Base-by-base conservation (phyloP, 2,329 filamentous ascomycete species). In the Apiospora phragmitis region DNA sequence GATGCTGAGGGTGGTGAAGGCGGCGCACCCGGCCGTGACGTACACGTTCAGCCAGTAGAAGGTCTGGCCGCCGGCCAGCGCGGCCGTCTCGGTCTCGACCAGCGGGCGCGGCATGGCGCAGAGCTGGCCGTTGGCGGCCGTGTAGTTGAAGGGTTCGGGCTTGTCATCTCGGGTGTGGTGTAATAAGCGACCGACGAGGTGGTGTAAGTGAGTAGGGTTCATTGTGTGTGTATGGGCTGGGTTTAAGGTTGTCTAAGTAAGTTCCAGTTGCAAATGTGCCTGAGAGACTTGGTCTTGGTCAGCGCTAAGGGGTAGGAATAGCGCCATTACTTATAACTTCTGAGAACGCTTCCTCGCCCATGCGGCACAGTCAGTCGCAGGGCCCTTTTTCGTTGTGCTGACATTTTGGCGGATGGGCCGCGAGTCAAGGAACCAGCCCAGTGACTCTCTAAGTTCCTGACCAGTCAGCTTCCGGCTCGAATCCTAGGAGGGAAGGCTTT, bases 11-110 rank as follows among this genome's bases (percentile, higher is more conserved):
- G 73, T 78, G 0, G 79, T 76, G 16, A 82, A 74, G 11, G 75
- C 77, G 2, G 80, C 76, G 67, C 81, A 80, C 47, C 73, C 74
- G 4, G 81, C 81, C 0, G 81, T 81, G 16, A 83, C 71, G 45
- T 81, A 79, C 74, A 79, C 76, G 71, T 81, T 83, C 68, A 83
- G 70, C 70, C 72, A 68, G 35, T 75, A 73, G 69, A 75, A 75
- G 35, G 65, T 67, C n/a, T 18, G 1, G n/a, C 41, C 41, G 38
- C 38, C 65, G n/a, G n/a, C 65, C n/a, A 67, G 8, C 16, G 65
- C 3, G n/a, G 24, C 38, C 14, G 14, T 29, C n/a, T 18, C 38
- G 38, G 38, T 45, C 41, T 43, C 65, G n/a, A 43, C 12, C 12
- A 67, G 38, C 3, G 65, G 65, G 0, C 65, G 65, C 24, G 65